A percentile compares a stretch with the other conserved stretches of the same genome.
Conservation (phyloP, 2,329 filamentous ascomycete genomes). For the Pestalotiopsis sp. region DNA sequence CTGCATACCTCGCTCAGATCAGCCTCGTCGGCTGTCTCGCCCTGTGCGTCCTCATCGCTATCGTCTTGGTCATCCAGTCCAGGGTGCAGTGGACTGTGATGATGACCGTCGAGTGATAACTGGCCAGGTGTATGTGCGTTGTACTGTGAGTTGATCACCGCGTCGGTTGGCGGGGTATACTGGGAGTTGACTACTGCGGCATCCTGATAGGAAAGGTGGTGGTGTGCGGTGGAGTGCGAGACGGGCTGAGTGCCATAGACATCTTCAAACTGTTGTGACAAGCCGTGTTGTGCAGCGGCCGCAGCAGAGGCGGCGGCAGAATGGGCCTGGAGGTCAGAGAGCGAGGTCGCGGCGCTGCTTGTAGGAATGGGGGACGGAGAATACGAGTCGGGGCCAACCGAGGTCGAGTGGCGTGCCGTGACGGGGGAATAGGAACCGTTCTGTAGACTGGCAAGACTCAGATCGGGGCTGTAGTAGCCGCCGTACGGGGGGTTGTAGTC, state of each 20-base stretch:
- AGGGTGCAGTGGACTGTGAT: slow-evolving; percentile 27
- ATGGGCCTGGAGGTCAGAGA: slow-evolving; percentile 10
- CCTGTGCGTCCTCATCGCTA: slow-evolving; percentile 33
- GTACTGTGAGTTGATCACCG: slow-evolving; percentile 17
- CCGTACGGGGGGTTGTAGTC: slow-evolving; percentile 22
- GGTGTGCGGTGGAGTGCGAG: slow-evolving; percentile 24
- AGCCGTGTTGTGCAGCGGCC: slow-evolving; percentile 21
- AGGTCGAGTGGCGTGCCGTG: slow-evolving; percentile 9
- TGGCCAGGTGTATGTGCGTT: slow-evolving; percentile 15
- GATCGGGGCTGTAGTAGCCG: slow-evolving; percentile 1
- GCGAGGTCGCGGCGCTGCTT: slow-evolving; percentile 6
- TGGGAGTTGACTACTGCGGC: slow-evolving; percentile 28
- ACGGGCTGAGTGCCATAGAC: slow-evolving; percentile 31
- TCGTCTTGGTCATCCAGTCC: slow-evolving; percentile 25
- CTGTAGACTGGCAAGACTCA: not conserved
- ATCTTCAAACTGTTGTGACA: slow-evolving; percentile 32
- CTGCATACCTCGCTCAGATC: slow-evolving; percentile 27
- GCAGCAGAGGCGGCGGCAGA: slow-evolving; percentile 22
- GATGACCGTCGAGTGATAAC: slow-evolving; percentile 22
- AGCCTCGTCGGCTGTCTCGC: slow-evolving; percentile 34
- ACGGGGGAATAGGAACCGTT: slow-evolving; percentile 9
- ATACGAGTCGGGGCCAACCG: slow-evolving; percentile 12
- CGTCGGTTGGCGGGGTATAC: slow-evolving; percentile 31
- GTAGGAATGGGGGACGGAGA: slow-evolving; percentile 8
- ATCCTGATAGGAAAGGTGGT: slow-evolving; percentile 29